A percentile compares a stretch with the other conserved stretches of the same genome.
Evolutionary conservation across 2,329 filamentous ascomycete genomes (phyloP).

Genomic region (Aspergillus sp.): DNA sequence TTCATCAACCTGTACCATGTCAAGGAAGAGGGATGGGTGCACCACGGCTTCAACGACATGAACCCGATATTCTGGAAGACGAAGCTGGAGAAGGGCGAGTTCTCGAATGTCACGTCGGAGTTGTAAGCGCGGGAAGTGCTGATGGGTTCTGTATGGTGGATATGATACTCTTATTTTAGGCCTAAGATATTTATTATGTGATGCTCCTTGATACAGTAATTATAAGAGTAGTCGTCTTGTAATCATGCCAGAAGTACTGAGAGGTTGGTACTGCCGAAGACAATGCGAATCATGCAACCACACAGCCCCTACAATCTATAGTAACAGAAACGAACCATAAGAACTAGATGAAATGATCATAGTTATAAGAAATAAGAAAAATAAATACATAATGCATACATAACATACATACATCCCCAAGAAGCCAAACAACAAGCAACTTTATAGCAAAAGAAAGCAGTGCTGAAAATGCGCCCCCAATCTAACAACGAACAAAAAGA

Average conservation of each 20-base stretch:
- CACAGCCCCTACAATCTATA: not conserved
- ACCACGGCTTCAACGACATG: conserved; percentile 96
- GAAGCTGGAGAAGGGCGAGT: conserved; percentile 97
- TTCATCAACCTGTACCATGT: conserved; percentile 99
- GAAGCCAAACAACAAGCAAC: not conserved
- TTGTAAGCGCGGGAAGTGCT: conserved; percentile 43
- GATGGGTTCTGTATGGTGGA: conserved; percentile 16
- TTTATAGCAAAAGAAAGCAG: not conserved
- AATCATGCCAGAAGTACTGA: too few species aligned
- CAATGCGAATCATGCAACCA: too few species aligned
- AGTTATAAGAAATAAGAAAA: not conserved
- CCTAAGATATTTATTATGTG: conserved; percentile 11
- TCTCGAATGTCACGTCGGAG: conserved; percentile 86
- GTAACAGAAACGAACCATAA: not conserved
- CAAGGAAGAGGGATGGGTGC: conserved; percentile 98
- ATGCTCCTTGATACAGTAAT: not conserved
- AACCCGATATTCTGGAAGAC: conserved; percentile 99
- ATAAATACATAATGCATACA: conserved; percentile 10
- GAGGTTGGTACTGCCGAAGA: too few species aligned
- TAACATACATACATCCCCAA: conserved; percentile 13
- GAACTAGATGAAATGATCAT: conserved; percentile 1
- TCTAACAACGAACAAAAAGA: conserved; percentile 11
- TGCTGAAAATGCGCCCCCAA: conserved; percentile 4
- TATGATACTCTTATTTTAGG: conserved; percentile 18
- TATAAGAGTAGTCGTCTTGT: too few species aligned